Evolutionary conservation across 2,329 filamentous ascomycete species (phyloP), one percentile per base, ranked within the genome.

Genomic region (Pestalotiopsis sp.): DNA sequence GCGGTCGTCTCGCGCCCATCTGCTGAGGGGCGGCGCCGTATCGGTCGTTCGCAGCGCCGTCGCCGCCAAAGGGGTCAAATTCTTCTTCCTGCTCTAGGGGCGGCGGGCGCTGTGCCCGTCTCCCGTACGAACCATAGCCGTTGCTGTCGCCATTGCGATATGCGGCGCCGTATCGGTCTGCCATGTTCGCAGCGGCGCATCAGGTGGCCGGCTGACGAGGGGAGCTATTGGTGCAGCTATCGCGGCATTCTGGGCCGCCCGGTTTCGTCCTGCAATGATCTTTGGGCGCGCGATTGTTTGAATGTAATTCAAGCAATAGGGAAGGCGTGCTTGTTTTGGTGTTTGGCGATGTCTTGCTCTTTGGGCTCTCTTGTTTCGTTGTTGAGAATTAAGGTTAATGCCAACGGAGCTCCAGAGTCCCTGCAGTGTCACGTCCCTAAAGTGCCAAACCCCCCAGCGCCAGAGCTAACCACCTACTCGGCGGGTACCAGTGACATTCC

Each of bases 131-230:
- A 45, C 83, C 84, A 73, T 84, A 84, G 71, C 81, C 80, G 71
- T 79, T 81, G 65, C 79, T 79, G 67, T 80, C 79, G 71, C 80
- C 81, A 71, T 81, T 83, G 75, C 82, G 81, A 77, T 81, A 83
- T 68, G 85, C 76, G 70, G 75, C 79, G 74, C 82, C 85, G 78
- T 85, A 86, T 74, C 85, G 82, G 77, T 83, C 83, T 73, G 86
- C 80, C 86, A 88, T 88, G 77, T 68, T 80, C 36, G 61, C 61
- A 49, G 23, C 61, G n/a, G 6, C 45, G 36, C 62, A 55, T 45
- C n/a, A 59, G 52, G 64, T 12, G 38, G 41, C n/a, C 17, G 23
- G 36, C 36, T 62, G 59, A 62, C 36, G 59, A 41, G 6, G 14
- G 59, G 36, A 41, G 36, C 36, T 62, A 62, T 62, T 36, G 59